A percentile compares a stretch with the other conserved stretches of the same genome.
phyloP scores from a whole-genome alignment of 2,329 filamentous ascomycete species.

The Hysterium pulicare region DNA sequence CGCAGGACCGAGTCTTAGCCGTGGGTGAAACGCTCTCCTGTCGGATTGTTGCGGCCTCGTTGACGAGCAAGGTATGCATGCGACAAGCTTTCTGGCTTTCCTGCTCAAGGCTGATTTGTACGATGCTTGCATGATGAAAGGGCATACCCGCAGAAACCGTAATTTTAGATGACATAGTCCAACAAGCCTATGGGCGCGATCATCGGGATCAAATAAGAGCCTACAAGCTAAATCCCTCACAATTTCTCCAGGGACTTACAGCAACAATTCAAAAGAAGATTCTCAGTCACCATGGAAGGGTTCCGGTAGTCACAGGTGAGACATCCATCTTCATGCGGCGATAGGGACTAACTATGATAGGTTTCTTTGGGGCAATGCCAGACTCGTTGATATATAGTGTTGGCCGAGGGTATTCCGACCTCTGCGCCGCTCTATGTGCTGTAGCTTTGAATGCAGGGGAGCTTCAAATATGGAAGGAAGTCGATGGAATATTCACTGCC shows the following conservation, averaged over 20 bases:
- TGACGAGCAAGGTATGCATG: conserved; percentile 6
- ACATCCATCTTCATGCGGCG: not conserved
- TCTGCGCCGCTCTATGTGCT: conserved; percentile 83
- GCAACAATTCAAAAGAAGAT: conserved; percentile 20
- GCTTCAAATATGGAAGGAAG: conserved; percentile 95
- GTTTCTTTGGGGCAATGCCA: conserved; percentile 87
- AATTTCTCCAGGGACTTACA: conserved; percentile 5
- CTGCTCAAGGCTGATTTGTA: too few relatives aligned
- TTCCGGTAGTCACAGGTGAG: conserved; percentile 50
- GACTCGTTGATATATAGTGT: conserved; percentile 84
- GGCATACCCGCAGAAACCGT: conserved; percentile 7
- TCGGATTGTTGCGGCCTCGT: conserved; percentile 8
- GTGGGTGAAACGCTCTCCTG: conserved; percentile 12
- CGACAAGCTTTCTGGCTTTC: not conserved
- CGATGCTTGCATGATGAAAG: conserved; percentile 4
- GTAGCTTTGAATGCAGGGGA: conserved; percentile 78
- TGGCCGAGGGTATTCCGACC: conserved; percentile 87
- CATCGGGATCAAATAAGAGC: conserved; percentile 1
- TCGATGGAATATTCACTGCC: conserved; percentile 82
- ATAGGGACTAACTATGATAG: conserved; percentile 31
- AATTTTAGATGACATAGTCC: conserved; percentile 7
- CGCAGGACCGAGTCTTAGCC: conserved; percentile 9
- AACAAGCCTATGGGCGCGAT: conserved; percentile 5
- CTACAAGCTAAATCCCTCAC: conserved; percentile 5
- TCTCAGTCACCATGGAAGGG: conserved; percentile 26